Evolutionary conservation across 805 yeast species (phyloP), one percentile per base, ranked within the genome.

Genomic region (Wickerhamiella bombiphila): DNA sequence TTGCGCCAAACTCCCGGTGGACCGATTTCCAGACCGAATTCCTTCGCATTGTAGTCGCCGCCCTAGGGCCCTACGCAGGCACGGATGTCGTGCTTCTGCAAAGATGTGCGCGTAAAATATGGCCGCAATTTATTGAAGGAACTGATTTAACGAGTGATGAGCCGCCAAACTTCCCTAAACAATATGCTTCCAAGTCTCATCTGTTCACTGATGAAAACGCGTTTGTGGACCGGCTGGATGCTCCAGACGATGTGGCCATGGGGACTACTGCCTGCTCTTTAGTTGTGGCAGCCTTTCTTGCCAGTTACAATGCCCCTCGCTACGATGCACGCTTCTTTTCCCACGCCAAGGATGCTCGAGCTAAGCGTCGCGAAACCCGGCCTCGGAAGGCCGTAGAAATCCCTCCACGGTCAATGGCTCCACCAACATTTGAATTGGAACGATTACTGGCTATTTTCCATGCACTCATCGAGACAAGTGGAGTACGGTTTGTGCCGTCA

Each of bases 231-330:
- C 35, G 37, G 20, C 26, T 41, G 30, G 22, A 37, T 4, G 34
- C 22, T 13, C 21, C 39, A 8, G 32, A 25, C 5, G 39, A 29
- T 3, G 24, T 35, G 16, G 20, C 17, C 5, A 32, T 41, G 18
- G 25, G 40, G 13, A 32, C 35, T n/a, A 22, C 29, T 13, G 35
- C 36, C 16, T 79, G 80, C 51, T 81, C 69, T 51, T 57, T 86
- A n/a, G 57, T 85, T 13, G 68, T 83, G 22, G 82, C 94, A 1
- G 76, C 93, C 1, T 86, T 79, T 54, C 59, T 85, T 34, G 93
- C 94, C 1, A 82, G 94, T 0, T 80, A 70, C 51, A 71, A 74
- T 39, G 80, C 77, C 22, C 74, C 77, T 2, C 69, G 72, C 42
- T 69, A 68, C 50, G 96, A 85, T 55, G 60, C 74, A 49, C 69